phyloP scores from a whole-genome alignment of 164 flowering plant genomes.

The Echeveria elegans region DNA sequence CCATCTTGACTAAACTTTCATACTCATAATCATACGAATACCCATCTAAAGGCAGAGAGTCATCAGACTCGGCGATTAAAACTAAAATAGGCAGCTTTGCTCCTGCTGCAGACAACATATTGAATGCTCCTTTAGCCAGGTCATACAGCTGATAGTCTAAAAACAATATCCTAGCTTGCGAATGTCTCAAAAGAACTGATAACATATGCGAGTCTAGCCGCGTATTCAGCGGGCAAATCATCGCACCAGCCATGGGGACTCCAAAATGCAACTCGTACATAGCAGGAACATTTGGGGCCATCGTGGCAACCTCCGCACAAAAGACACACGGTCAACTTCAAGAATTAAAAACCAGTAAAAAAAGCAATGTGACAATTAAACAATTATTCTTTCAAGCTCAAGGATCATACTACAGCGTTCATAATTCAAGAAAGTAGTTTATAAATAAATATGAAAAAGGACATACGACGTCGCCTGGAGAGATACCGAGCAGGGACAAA shows the following conservation, averaged over 20 bases:
- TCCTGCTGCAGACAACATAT: constrained; percentile 20
- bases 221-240: constrained; percentile 52
- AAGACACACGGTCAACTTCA: too few relatives aligned
- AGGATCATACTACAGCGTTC: not conserved
- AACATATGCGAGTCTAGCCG: constrained; percentile 48
- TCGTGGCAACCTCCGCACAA: constrained; percentile 44
- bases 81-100: constrained; percentile 32
- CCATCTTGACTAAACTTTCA: constrained; percentile 27
- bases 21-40: constrained; percentile 23
- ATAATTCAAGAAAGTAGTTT: not conserved
- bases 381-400: too few relatives aligned
- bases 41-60: not conserved
- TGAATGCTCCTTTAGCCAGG: constrained; percentile 30
- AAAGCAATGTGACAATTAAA: too few relatives aligned
- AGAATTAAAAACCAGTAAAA: too few relatives aligned
- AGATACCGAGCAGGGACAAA: constrained; percentile 35
- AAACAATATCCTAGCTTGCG: constrained; percentile 50
- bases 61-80: constrained; percentile 27
- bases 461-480: constrained; percentile 38
- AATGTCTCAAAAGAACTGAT: constrained; percentile 38
- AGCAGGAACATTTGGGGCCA: constrained; percentile 64
- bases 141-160: constrained; percentile 46
- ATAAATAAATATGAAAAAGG: not conserved
- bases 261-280: constrained; percentile 74
- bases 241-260: constrained; percentile 70